Percentiles rank a stretch among this genome's conserved stretches.
These are phyloP conservation scores for Lasiodiplodia sp. DNA, from an alignment of 2,329 filamentous ascomycete species.

Conservation along the genomic window DNA sequence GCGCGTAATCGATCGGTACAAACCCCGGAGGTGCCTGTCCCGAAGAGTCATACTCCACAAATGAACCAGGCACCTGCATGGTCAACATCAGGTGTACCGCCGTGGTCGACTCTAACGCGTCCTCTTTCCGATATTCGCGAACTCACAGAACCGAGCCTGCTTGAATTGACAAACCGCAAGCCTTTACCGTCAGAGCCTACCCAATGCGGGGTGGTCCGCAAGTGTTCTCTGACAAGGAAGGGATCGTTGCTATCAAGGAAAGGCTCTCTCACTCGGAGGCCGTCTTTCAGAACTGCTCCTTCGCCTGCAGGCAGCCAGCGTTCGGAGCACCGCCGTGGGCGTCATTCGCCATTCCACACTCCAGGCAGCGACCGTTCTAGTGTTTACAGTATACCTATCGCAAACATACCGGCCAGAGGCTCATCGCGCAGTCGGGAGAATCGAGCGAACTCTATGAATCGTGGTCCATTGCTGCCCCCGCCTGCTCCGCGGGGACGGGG, in stretches of 20 bases:
- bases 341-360: slow-evolving; percentile 33
- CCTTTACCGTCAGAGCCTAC: slow-evolving; percentile 33
- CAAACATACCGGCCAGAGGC: slow-evolving; percentile 55
- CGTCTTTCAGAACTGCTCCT: slow-evolving; percentile 44
- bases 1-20: slow-evolving; percentile 2
- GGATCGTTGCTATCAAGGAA: slow-evolving; percentile 37
- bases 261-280: slow-evolving; percentile 31
- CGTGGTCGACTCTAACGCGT: slow-evolving; percentile 45
- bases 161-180: slow-evolving; percentile 45
- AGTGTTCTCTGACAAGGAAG: slow-evolving; percentile 43
- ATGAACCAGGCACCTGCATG: slow-evolving; percentile 37
- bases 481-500: slow-evolving; percentile 40
- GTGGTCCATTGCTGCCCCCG: slow-evolving; percentile 34
- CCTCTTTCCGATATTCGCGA: slow-evolving; percentile 60
- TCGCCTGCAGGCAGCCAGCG: slow-evolving; percentile 40
- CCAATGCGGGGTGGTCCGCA: slow-evolving; percentile 36
- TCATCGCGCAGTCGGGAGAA: slow-evolving; percentile 49
- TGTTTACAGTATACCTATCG: slow-evolving; percentile 55
- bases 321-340: slow-evolving; percentile 27
- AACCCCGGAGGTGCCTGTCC: neutral
- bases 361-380: slow-evolving; percentile 50
- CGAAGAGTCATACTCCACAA: slow-evolving; percentile 1
- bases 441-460: slow-evolving; percentile 35
- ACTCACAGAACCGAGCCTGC: slow-evolving; percentile 57
- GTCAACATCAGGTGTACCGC: slow-evolving; percentile 33